A percentile compares a stretch with the other conserved stretches of the same genome.
These are phyloP conservation scores for Phytopythium mirpurense DNA, from an alignment of 352 stramenopile species.

Conservation along the genomic window DNA sequence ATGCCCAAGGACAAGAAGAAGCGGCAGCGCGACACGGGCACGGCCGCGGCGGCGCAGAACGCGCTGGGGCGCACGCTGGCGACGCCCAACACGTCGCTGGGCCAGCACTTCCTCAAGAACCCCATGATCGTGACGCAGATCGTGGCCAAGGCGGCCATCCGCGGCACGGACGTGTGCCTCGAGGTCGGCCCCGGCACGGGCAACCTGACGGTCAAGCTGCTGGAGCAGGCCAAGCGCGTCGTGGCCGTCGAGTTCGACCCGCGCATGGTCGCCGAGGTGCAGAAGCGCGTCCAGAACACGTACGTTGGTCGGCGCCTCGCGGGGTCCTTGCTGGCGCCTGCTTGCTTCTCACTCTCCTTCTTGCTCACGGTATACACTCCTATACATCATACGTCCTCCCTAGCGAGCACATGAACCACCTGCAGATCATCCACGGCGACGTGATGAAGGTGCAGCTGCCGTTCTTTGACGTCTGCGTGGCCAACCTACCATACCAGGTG, in stretches of 20 bases:
- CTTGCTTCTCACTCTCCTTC: too few species aligned
- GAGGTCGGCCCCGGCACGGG: conserved; percentile 97
- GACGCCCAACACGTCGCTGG: conserved; percentile 95
- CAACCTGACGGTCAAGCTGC: conserved; percentile 99
- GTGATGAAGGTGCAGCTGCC: conserved; percentile 98
- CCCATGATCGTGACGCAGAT: conserved; percentile 96
- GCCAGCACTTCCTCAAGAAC: conserved; percentile 99
- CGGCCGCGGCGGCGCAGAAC: conserved; percentile 70
- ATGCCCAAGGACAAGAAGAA: conserved; percentile 92
- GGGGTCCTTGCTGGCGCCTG: too few species aligned
- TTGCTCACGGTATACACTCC: too few species aligned
- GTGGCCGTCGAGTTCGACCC: conserved; percentile 98
- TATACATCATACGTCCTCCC: conserved; percentile 3
- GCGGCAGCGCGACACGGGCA: conserved; percentile 60
- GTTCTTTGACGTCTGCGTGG: conserved; percentile 99
- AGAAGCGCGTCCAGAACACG: conserved; percentile 98
- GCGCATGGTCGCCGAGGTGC: conserved; percentile 98
- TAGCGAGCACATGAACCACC: conserved; percentile 88
- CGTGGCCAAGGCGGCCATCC: conserved; percentile 95
- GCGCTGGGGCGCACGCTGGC: conserved; percentile 89
- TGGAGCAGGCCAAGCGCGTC: conserved; percentile 96
- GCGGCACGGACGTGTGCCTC: conserved; percentile 94
- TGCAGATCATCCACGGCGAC: conserved; percentile 99
- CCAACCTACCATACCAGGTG: conserved; percentile 98
- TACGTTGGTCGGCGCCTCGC: conserved; percentile 29